Percentiles rank a stretch among this genome's conserved stretches.
Conservation (phyloP, 139 green algal species). For the Chlamydomonas eustigma region DNA sequence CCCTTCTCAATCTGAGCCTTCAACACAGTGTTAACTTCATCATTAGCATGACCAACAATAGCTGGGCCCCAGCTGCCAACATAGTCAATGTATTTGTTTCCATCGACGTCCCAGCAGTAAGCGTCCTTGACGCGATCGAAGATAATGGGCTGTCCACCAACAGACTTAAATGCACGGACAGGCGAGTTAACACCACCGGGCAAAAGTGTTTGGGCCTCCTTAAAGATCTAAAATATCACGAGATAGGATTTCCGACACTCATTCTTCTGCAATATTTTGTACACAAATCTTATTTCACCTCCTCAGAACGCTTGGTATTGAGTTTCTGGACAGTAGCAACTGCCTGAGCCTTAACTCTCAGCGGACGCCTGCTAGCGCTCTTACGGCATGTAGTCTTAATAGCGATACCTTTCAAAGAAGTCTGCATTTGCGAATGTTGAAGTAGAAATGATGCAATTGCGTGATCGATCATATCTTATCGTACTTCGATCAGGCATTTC, state of each 20-base stretch:
- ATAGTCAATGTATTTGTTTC: slow-evolving; percentile 97
- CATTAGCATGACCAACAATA: slow-evolving; percentile 89
- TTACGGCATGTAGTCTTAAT: not conserved
- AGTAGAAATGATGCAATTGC: no score
- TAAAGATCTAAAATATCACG: slow-evolving; percentile 73
- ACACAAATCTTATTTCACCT: slow-evolving; percentile 22
- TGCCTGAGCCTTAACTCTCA: not conserved
- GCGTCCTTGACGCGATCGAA: slow-evolving; percentile 96
- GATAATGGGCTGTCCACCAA: slow-evolving; percentile 95
- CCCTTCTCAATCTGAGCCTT: slow-evolving; percentile 92
- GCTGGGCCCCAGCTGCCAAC: slow-evolving; percentile 95
- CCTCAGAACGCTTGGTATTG: slow-evolving; percentile 43
- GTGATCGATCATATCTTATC: no score
- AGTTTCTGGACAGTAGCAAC: slow-evolving; percentile 27
- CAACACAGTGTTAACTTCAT: slow-evolving; percentile 93
- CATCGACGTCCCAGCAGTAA: slow-evolving; percentile 89
- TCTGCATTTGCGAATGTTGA: slow-evolving; percentile 3
- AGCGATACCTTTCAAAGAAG: not conserved
- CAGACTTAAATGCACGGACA: slow-evolving; percentile 94
- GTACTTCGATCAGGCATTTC: no score
- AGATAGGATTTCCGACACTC: not conserved
- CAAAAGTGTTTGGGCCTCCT: slow-evolving; percentile 87
- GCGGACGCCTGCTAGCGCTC: not conserved
- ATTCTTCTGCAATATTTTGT: not conserved
- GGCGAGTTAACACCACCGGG: slow-evolving; percentile 97